Percentiles rank a stretch among this genome's conserved stretches.
Conservation (phyloP, 2,329 filamentous ascomycete genomes). For the Monosporascus sp. region DNA sequence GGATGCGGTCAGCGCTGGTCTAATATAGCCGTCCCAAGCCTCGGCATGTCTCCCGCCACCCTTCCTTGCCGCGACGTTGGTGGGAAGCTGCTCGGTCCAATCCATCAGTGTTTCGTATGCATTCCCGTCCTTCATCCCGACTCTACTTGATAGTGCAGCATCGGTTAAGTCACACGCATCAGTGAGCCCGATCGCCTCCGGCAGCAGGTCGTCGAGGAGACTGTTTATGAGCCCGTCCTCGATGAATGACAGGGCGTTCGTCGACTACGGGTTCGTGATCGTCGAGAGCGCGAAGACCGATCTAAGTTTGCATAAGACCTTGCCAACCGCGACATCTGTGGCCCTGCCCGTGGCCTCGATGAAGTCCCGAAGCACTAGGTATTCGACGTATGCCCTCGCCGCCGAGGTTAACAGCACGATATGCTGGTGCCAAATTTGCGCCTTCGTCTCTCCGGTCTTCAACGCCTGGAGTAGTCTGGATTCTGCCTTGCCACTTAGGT, state of each 20-base stretch:
- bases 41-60: conserved; percentile 8
- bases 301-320: conserved; percentile 8
- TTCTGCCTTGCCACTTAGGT: conserved; percentile 7
- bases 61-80: conserved; percentile 13
- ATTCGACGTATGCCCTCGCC: conserved; percentile 21
- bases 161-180: conserved; percentile 21
- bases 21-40: conserved; percentile 13
- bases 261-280: conserved; percentile 17
- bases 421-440: conserved; percentile 21
- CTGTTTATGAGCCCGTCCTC: conserved; percentile 14
- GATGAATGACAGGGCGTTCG: conserved; percentile 21
- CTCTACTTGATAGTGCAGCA: conserved; percentile 13
- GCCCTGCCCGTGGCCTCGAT: conserved; percentile 4
- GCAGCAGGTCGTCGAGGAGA: conserved; percentile 13
- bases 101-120: conserved; percentile 16
- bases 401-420: conserved; percentile 22
- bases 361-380: conserved; percentile 18
- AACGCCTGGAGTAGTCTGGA: conserved; percentile 4
- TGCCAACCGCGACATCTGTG: conserved; percentile 1
- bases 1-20: conserved; percentile 7
- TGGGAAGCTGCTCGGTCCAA: conserved; percentile 22
- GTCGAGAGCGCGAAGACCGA: conserved; percentile 14
- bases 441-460: conserved; percentile 1
- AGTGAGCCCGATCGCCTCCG: conserved; percentile 17
- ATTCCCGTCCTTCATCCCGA: conserved; percentile 17